These are phyloP conservation scores for Aspergillus hiratsukae DNA, from an alignment of 2,329 filamentous ascomycete genomes.

Conservation along the genomic window DNA sequence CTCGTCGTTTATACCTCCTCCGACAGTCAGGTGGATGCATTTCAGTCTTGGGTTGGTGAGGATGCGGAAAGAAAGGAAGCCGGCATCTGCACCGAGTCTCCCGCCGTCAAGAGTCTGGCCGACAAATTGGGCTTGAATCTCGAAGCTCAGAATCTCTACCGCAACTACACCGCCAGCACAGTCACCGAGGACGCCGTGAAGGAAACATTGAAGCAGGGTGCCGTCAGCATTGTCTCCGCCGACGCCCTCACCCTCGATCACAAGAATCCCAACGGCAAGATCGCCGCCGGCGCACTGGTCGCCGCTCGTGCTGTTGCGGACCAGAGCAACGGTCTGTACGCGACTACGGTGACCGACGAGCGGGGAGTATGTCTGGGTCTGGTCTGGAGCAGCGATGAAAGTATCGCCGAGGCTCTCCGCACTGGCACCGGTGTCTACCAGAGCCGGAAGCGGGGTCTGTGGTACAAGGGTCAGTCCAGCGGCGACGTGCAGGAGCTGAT, in stretches of 20 bases:
- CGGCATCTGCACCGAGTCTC: constrained; percentile 30
- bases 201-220: constrained; percentile 45
- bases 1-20: constrained; percentile 52
- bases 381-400: constrained; percentile 92
- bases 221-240: constrained; percentile 72
- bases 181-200: constrained; percentile 47
- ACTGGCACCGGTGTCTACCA: constrained; percentile 87
- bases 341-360: constrained; percentile 89
- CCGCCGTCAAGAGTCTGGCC: constrained; percentile 37
- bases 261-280: constrained; percentile 51
- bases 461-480: constrained; percentile 94
- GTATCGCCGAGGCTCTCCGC: constrained; percentile 76
- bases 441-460: constrained; percentile 89
- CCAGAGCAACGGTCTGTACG: constrained; percentile 74
- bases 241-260: constrained; percentile 64
- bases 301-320: constrained; percentile 75
- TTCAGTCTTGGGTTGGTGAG: constrained; percentile 39
- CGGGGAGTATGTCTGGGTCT: constrained; percentile 77
- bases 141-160: constrained; percentile 40
- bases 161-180: constrained; percentile 28
- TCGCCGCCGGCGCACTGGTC: constrained; percentile 68
- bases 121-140: constrained; percentile 35
- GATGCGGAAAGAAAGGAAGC: constrained; percentile 34
- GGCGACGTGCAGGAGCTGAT: constrained; percentile 90
- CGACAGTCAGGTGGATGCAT: constrained; percentile 32